Evolutionary conservation across 495 filamentous ascomycete species (phyloP).

Genomic region (Diplogelasinospora grovesii): DNA sequence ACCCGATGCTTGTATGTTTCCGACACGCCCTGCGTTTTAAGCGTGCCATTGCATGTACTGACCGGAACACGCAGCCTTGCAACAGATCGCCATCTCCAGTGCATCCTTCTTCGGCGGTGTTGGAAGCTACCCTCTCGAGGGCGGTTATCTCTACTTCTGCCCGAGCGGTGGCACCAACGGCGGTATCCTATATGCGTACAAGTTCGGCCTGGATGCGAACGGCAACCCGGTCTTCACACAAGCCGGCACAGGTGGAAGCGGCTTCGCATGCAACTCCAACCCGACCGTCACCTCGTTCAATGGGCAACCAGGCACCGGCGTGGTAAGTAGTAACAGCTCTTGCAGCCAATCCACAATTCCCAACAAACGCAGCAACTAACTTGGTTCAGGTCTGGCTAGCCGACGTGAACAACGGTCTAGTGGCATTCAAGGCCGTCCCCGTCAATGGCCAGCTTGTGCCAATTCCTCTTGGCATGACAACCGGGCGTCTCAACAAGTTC

Average conservation of each 20-base stretch:
- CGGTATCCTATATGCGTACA: slow-evolving; percentile 22
- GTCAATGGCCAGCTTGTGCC: no score
- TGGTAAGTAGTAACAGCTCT: no score
- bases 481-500: no score
- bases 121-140: slow-evolving; percentile 40
- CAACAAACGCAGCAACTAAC: slow-evolving; percentile 6
- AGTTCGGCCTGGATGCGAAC: slow-evolving; percentile 25
- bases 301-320: slow-evolving; percentile 30
- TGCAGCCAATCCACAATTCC: no score
- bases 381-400: slow-evolving; percentile 23
- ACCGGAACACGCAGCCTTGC: slow-evolving; percentile 18
- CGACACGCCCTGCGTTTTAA: no score
- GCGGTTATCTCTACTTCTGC: slow-evolving; percentile 39
- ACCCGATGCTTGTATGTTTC: no score
- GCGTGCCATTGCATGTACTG: no score
- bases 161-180: slow-evolving; percentile 24
- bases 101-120: slow-evolving; percentile 37
- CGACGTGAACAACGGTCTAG: slow-evolving; percentile 29
- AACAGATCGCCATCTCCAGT: slow-evolving; percentile 34
- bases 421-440: no score
- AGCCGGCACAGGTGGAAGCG: slow-evolving; percentile 25
- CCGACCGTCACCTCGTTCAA: slow-evolving; percentile 34
- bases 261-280: slow-evolving; percentile 29
- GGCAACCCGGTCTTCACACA: slow-evolving; percentile 32
- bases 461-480: no score